A percentile compares a stretch with the other conserved stretches of the same genome.
These are phyloP conservation scores for Pseudonectria buxi DNA, from an alignment of 2,329 filamentous ascomycete genomes.

Conservation along the genomic window DNA sequence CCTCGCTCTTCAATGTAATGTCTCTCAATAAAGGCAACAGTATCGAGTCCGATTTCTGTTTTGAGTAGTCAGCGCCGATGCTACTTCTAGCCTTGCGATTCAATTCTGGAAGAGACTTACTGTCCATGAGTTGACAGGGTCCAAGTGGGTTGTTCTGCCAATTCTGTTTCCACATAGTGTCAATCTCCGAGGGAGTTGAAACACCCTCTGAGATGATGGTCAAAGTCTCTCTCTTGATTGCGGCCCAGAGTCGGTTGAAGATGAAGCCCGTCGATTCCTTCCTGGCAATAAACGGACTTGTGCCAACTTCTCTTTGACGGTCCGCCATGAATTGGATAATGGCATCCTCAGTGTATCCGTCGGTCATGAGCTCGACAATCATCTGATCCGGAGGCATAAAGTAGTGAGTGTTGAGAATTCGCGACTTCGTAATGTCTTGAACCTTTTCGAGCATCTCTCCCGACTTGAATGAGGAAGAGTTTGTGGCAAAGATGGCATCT, in stretches of 20 bases:
- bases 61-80: no score
- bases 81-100: no score
- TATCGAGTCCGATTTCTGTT: constrained; percentile 41
- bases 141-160: constrained; percentile 1
- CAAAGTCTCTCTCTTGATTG: constrained; percentile 46
- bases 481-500: constrained; percentile 44
- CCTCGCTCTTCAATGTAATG: constrained; percentile 46
- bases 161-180: constrained; percentile 39
- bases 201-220: constrained; percentile 44
- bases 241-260: constrained; percentile 51
- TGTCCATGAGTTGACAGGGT: constrained; percentile 2
- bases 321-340: constrained; percentile 41
- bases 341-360: constrained; percentile 33
- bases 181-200: constrained; percentile 39
- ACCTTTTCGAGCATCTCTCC: constrained; percentile 41
- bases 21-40: constrained; percentile 45
- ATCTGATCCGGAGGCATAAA: constrained; percentile 40
- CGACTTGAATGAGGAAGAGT: constrained; percentile 47
- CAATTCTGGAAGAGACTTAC: not conserved
- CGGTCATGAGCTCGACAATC: constrained; percentile 49
- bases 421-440: constrained; percentile 25
- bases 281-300: constrained; percentile 33
- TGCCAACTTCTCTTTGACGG: constrained; percentile 32
- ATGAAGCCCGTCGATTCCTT: constrained; percentile 48
- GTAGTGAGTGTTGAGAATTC: constrained; percentile 45